These are phyloP conservation scores for Neostapfia colusana DNA, from an alignment of 176 grass and related monocot genomes.

Conservation along the genomic window DNA sequence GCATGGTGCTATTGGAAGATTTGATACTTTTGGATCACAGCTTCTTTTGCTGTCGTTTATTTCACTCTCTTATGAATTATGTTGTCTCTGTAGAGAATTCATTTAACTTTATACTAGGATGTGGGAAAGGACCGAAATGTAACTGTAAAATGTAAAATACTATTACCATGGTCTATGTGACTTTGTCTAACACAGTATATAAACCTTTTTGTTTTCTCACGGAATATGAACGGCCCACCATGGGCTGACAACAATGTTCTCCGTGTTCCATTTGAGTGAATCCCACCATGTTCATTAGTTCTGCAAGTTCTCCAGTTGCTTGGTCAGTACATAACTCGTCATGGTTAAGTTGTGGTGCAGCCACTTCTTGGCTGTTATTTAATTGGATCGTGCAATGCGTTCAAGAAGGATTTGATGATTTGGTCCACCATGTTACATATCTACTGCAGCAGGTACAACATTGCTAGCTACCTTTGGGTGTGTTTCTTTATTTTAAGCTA, in stretches of 20 bases:
- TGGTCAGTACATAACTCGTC: slow-evolving; percentile 14
- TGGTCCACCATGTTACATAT: slow-evolving; percentile 24
- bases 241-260: slow-evolving; percentile 27
- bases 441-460: neutral
- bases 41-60: neutral
- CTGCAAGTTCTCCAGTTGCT: neutral
- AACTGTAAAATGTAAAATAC: neutral
- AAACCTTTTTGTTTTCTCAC: neutral
- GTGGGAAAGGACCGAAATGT: neutral
- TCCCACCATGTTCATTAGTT: slow-evolving; percentile 4
- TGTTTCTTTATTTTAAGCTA: neutral
- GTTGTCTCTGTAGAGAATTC: neutral
- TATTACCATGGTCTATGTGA: neutral
- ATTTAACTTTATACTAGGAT: neutral
- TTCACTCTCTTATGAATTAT: neutral
- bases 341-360: slow-evolving; percentile 8
- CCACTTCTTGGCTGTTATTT: slow-evolving; percentile 19
- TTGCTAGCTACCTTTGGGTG: neutral
- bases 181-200: neutral
- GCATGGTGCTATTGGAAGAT: neutral
- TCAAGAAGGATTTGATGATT: slow-evolving; percentile 32
- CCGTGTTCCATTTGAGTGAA: slow-evolving; percentile 23
- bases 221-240: neutral
- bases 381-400: slow-evolving; percentile 10
- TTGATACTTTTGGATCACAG: neutral